Conservation (phyloP, 2,329 filamentous ascomycete genomes). For the Talaromyces verruculosus region DNA sequence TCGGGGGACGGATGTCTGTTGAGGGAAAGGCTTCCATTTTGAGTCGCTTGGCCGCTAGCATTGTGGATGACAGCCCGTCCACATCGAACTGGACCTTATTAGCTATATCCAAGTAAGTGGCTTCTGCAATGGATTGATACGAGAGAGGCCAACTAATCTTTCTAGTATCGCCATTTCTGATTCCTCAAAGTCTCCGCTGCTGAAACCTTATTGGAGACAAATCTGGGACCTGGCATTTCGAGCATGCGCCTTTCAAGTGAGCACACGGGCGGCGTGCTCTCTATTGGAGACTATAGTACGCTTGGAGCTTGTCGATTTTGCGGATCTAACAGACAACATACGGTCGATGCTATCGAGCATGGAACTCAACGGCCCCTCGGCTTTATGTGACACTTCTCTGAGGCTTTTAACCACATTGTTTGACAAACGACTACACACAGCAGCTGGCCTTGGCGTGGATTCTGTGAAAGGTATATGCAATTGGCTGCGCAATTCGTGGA, state of each 20-base stretch:
- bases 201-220: constrained; percentile 63
- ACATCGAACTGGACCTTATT: constrained; percentile 81
- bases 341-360: constrained; percentile 72
- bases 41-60: constrained; percentile 57
- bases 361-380: constrained; percentile 76
- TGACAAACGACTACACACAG: constrained; percentile 63
- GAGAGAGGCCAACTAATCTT: not conserved
- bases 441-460: constrained; percentile 66
- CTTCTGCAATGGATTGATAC: not conserved
- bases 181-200: constrained; percentile 39
- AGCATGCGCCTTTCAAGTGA: constrained; percentile 66
- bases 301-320: constrained; percentile 64
- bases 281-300: constrained; percentile 69
- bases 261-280: constrained; percentile 74
- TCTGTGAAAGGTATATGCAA: constrained; percentile 71
- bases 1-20: constrained; percentile 47
- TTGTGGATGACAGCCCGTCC: constrained; percentile 67
- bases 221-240: constrained; percentile 74
- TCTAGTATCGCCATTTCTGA: constrained; percentile 36
- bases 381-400: constrained; percentile 76
- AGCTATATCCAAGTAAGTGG: constrained; percentile 70
- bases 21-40: constrained; percentile 60
- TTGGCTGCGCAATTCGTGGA: constrained; percentile 83
- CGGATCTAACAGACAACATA: constrained; percentile 66
- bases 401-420: constrained; percentile 70